A percentile compares a stretch with the other conserved stretches of the same genome.
These are phyloP conservation scores for Petunia hybrid DNA, from an alignment of 305 asterid genomes.

Conservation along the genomic window DNA sequence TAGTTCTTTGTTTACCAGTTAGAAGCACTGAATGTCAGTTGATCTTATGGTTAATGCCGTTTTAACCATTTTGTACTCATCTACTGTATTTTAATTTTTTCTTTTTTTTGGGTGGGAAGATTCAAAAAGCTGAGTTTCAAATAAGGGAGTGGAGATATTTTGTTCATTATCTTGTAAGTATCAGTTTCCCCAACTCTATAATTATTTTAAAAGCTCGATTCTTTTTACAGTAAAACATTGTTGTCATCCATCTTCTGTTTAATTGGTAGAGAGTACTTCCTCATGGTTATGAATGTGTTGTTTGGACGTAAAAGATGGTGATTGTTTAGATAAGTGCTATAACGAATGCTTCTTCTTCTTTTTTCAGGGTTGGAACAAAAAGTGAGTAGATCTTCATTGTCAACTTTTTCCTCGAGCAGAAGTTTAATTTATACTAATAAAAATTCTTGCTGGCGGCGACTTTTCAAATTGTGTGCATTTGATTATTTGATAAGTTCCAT, in stretches of 20 bases:
- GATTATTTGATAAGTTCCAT: constrained; percentile 21
- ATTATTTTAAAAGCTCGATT: neutral
- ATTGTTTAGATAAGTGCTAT: constrained; percentile 19
- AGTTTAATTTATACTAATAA: constrained; percentile 32
- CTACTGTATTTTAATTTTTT: constrained; percentile 30
- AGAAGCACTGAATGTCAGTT: neutral
- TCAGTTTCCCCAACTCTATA: constrained; percentile 21
- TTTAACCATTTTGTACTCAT: constrained; percentile 28
- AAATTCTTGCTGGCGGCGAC: constrained; percentile 30
- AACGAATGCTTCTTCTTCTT: constrained; percentile 25
- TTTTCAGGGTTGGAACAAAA: constrained; percentile 90
- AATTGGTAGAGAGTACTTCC: constrained; percentile 15
- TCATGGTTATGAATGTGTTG: constrained; percentile 5
- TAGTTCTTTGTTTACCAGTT: neutral
- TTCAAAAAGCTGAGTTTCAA: constrained; percentile 51
- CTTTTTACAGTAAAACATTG: neutral
- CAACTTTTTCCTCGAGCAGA: constrained; percentile 35
- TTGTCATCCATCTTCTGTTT: constrained; percentile 4
- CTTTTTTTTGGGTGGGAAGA: constrained; percentile 50
- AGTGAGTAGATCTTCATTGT: constrained; percentile 56
- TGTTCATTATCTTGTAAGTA: constrained; percentile 80
- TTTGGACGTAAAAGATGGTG: neutral
- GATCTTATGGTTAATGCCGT: constrained; percentile 14
- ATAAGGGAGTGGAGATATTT: constrained; percentile 59
- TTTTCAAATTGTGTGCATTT: constrained; percentile 18